Percentiles rank a stretch among this genome's conserved stretches.
Evolutionary conservation across 768 basidiomycete genomes (phyloP).

Genomic region (Lactifluus rugatus): DNA sequence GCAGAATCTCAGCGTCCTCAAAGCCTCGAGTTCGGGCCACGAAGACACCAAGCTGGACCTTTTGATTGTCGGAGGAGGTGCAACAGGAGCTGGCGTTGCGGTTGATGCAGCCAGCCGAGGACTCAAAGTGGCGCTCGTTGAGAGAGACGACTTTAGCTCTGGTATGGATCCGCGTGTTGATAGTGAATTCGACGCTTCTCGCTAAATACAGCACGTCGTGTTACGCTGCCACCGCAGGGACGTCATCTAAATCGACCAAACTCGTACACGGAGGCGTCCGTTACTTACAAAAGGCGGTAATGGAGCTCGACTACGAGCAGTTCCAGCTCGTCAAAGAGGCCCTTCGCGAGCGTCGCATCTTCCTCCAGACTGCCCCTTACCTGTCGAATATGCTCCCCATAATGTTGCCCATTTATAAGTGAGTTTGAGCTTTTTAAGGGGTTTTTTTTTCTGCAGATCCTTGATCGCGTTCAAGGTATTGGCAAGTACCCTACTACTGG

Average conservation of each 20-base stretch:
- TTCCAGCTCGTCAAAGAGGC: constrained; percentile 96
- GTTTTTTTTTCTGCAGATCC: neutral
- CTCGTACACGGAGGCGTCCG: constrained; percentile 97
- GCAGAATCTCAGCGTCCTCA: constrained; percentile 55
- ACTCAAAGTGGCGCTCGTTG: constrained; percentile 86
- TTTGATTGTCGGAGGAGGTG: constrained; percentile 86
- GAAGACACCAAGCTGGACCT: constrained; percentile 62
- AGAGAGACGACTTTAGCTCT: constrained; percentile 84
- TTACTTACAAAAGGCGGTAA: constrained; percentile 93
- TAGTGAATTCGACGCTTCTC: neutral
- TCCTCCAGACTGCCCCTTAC: constrained; percentile 94
- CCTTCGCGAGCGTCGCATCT: constrained; percentile 83
- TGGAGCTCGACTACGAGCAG: constrained; percentile 93
- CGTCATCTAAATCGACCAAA: constrained; percentile 95
- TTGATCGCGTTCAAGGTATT: constrained; percentile 45
- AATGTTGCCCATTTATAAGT: constrained; percentile 96
- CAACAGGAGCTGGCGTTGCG: constrained; percentile 94
- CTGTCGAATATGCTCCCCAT: constrained; percentile 89
- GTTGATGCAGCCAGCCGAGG: constrained; percentile 91
- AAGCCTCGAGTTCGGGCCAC: constrained; percentile 29
- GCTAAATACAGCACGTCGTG: neutral
- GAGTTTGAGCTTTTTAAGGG: constrained; percentile 18
- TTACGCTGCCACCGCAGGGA: constrained; percentile 40
- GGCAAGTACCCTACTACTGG: constrained; percentile 96
- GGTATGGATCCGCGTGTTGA: constrained; percentile 37